Conservation (phyloP, 1,284 basidiomycete genomes). For the Pseudozyma flocculosa region DNA sequence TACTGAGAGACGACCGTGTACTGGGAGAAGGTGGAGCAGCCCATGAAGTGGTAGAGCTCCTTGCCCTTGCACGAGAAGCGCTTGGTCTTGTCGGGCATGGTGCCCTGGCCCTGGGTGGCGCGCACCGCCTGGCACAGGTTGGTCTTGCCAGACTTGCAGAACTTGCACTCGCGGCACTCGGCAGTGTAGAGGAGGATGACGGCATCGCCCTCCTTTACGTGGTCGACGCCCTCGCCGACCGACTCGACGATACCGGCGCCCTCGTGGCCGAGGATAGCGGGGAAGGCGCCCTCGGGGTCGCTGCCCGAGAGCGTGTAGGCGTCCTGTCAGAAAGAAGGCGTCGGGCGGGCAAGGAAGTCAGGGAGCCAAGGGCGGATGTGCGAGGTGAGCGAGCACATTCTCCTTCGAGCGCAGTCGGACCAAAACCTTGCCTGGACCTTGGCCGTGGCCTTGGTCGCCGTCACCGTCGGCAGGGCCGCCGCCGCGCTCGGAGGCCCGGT, state of each 20-base stretch:
- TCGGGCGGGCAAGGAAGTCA: not conserved
- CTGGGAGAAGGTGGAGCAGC: constrained; percentile 95
- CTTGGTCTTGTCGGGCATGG: constrained; percentile 90
- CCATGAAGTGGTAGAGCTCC: constrained; percentile 94
- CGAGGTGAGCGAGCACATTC: no score
- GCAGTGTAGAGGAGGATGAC: constrained; percentile 71
- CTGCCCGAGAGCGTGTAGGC: constrained; percentile 95
- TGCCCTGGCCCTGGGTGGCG: constrained; percentile 87
- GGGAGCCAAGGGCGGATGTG: constrained; percentile 4
- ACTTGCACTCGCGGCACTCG: constrained; percentile 61
- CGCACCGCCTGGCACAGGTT: constrained; percentile 73
- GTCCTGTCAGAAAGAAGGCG: constrained; percentile 60
- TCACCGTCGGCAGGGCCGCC: no score
- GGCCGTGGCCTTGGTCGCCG: no score
- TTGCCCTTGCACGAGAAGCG: constrained; percentile 90
- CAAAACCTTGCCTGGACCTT: no score
- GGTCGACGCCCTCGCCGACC: constrained; percentile 86
- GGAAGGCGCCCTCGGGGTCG: constrained; percentile 95
- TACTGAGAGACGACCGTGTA: constrained; percentile 98
- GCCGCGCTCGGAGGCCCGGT: no score
- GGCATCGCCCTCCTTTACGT: constrained; percentile 68
- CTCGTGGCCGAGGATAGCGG: constrained; percentile 73
- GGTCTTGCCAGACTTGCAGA: constrained; percentile 98
- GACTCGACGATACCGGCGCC: constrained; percentile 72
- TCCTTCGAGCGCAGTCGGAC: no score